Evolutionary conservation across 2,329 filamentous ascomycete genomes (phyloP).

Genomic region (Beauveria bassiana): DNA sequence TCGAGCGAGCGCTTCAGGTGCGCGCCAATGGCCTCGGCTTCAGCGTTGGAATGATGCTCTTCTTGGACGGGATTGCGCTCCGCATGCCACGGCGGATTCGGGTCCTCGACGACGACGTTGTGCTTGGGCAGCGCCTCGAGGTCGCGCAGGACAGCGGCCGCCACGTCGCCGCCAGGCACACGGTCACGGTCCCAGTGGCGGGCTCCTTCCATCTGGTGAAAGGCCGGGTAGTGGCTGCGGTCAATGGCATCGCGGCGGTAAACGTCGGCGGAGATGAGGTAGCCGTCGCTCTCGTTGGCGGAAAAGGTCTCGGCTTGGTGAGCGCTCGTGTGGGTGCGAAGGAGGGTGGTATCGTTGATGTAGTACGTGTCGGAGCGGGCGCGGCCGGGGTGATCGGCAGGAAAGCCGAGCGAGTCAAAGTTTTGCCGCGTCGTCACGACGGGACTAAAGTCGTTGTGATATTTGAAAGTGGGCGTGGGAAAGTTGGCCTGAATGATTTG

Average conservation of each 20-base stretch:
- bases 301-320: constrained; percentile 82
- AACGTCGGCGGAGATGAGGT: constrained; percentile 87
- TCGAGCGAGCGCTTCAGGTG: constrained; percentile 89
- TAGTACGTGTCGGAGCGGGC: constrained; percentile 93
- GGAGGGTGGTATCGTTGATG: constrained; percentile 71
- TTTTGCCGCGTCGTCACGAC: constrained; percentile 82
- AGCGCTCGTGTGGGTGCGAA: constrained; percentile 90
- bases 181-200: constrained; percentile 72
- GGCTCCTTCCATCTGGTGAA: constrained; percentile 98
- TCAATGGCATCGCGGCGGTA: constrained; percentile 94
- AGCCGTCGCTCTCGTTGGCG: constrained; percentile 65
- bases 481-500: constrained; percentile 90
- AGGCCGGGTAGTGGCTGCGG: constrained; percentile 89
- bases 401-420: constrained; percentile 95
- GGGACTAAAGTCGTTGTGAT: constrained; percentile 72
- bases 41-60: constrained; percentile 60
- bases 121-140: constrained; percentile 65
- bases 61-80: constrained; percentile 78
- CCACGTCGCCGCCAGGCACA: constrained; percentile 50
- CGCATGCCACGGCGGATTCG: constrained; percentile 67
- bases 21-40: constrained; percentile 72
- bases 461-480: constrained; percentile 60
- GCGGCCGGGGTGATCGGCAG: constrained; percentile 78
- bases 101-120: constrained; percentile 71
- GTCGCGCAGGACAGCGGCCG: constrained; percentile 61